A percentile compares a stretch with the other conserved stretches of the same genome.
These are phyloP conservation scores for Xylaria sp. DNA, from an alignment of 2,329 filamentous ascomycete genomes.

Conservation along the genomic window DNA sequence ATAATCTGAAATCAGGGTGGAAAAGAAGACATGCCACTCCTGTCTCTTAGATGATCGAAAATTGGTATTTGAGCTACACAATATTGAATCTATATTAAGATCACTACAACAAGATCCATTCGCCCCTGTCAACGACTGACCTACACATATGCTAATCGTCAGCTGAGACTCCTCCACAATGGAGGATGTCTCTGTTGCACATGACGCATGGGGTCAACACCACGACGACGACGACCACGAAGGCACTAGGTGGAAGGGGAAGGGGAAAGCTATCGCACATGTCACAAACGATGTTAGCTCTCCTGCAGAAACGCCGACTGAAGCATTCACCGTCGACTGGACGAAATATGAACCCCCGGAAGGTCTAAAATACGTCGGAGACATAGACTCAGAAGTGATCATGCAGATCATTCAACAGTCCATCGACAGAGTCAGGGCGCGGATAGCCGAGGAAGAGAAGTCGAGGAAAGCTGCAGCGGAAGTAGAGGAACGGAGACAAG, in stretches of 20 bases:
- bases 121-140: not conserved
- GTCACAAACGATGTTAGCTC: not conserved
- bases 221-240: slow-evolving; percentile 10
- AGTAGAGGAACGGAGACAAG: slow-evolving; percentile 34
- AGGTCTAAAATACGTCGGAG: slow-evolving; percentile 47
- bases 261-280: slow-evolving; percentile 27
- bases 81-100: not conserved
- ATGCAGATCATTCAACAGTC: slow-evolving; percentile 50
- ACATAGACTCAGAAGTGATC: slow-evolving; percentile 49
- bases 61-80: not conserved
- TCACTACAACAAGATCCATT: not conserved
- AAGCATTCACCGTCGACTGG: slow-evolving; percentile 49
- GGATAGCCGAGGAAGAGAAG: slow-evolving; percentile 43
- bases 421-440: slow-evolving; percentile 51
- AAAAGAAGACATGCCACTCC: not conserved
- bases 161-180: slow-evolving; percentile 21
- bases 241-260: not conserved
- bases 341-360: slow-evolving; percentile 53
- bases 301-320: slow-evolving; percentile 1
- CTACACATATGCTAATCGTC: slow-evolving; percentile 15
- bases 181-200: slow-evolving; percentile 22
- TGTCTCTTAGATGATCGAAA: too few species aligned
- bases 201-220: slow-evolving; percentile 9
- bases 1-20: not conserved
- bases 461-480: slow-evolving; percentile 34